Conservation (phyloP, 805 yeast genomes). For the Jamesozyma gamospora region DNA sequence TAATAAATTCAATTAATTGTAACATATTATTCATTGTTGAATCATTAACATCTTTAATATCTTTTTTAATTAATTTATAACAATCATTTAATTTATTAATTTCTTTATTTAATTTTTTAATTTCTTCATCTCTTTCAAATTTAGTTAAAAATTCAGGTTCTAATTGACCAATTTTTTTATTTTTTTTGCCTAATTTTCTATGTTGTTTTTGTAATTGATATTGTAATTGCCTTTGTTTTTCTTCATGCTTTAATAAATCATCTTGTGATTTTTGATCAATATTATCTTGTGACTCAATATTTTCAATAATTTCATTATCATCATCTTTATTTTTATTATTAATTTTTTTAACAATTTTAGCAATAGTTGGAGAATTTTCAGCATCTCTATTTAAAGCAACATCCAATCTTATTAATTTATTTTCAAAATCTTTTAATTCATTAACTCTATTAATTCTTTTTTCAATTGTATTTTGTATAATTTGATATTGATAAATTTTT, state of each 20-base stretch:
- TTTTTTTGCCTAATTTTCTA: slow-evolving; percentile 5
- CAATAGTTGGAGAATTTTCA: slow-evolving; percentile 27
- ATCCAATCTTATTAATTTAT: slow-evolving; percentile 21
- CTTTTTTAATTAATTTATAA: slow-evolving; percentile 29
- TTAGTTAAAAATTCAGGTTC: slow-evolving; percentile 29
- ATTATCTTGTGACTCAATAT: too few species aligned
- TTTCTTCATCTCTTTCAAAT: slow-evolving; percentile 31
- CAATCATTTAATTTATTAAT: slow-evolving; percentile 33
- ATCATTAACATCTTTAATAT: slow-evolving; percentile 29
- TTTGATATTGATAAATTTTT: slow-evolving; percentile 42
- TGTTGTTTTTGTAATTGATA: slow-evolving; percentile 9
- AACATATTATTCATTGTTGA: slow-evolving; percentile 27
- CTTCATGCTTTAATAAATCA: not conserved
- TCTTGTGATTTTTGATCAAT: not conserved
- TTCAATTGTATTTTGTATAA: slow-evolving; percentile 33
- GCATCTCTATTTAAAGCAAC: slow-evolving; percentile 31
- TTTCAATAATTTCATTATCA: too few species aligned
- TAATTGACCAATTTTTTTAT: slow-evolving; percentile 11
- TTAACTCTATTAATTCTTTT: slow-evolving; percentile 28
- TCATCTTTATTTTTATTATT: slow-evolving; percentile 2
- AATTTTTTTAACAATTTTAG: slow-evolving; percentile 7
- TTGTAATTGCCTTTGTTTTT: slow-evolving; percentile 6
- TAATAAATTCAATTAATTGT: slow-evolving; percentile 20
- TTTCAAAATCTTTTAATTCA: slow-evolving; percentile 28
- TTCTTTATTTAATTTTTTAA: slow-evolving; percentile 29